Percentiles rank a stretch among this genome's conserved stretches.
These are phyloP conservation scores for Gyromitra esculenta DNA, from an alignment of 2,329 filamentous ascomycete genomes.

Conservation along the genomic window DNA sequence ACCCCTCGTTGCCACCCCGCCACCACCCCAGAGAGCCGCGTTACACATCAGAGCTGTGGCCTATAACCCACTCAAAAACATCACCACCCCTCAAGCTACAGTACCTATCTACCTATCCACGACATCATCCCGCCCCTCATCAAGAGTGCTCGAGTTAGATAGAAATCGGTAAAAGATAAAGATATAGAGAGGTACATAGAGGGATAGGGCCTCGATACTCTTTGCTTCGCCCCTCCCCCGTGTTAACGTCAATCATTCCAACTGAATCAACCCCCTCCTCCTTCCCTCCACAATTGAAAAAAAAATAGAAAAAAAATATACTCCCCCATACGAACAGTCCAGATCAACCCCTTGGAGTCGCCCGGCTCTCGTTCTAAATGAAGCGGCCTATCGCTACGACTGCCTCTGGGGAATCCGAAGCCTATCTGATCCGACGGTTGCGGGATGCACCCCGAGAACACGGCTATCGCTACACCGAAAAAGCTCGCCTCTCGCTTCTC, in stretches of 20 bases:
- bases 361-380: slow-evolving; percentile 21
- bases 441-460: slow-evolving; percentile 78
- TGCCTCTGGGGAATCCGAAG: slow-evolving; percentile 43
- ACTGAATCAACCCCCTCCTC: neutral
- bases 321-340: neutral
- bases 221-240: neutral
- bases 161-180: neutral
- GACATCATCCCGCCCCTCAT: neutral
- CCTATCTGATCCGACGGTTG: slow-evolving; percentile 62
- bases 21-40: slow-evolving; percentile 16
- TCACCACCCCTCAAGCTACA: neutral
- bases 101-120: neutral
- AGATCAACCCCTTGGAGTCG: slow-evolving; percentile 10
- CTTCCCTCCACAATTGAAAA: neutral
- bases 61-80: too few relatives aligned
- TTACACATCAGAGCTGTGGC: neutral
- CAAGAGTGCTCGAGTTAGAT: neutral
- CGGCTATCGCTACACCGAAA: slow-evolving; percentile 77
- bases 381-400: slow-evolving; percentile 42
- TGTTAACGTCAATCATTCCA: neutral
- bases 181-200: neutral
- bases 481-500: slow-evolving; percentile 77
- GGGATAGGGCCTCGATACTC: neutral
- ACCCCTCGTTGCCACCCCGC: slow-evolving; percentile 39
- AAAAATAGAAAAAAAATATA: too few relatives aligned